Percentiles rank a stretch among this genome's conserved stretches.
Conservation (phyloP, 2,329 filamentous ascomycete species). For the Pezicula radicicola region DNA sequence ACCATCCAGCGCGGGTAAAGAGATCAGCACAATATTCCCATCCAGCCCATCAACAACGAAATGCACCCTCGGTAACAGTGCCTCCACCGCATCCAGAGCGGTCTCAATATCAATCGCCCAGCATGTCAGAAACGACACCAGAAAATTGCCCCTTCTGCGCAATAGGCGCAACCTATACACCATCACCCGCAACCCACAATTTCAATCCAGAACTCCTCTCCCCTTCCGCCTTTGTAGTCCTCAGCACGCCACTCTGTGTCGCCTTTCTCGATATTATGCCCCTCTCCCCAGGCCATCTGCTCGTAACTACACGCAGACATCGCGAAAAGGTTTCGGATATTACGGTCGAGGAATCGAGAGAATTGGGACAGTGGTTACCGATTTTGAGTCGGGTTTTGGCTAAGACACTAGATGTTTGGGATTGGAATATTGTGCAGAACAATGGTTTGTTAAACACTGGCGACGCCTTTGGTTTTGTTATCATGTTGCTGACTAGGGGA, state of each 20-base stretch:
- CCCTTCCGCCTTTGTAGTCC: conserved; percentile 56
- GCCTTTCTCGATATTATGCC: conserved; percentile 95
- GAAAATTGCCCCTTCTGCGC: conserved; percentile 58
- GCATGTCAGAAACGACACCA: no score
- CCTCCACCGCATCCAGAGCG: no score
- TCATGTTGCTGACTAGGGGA: neutral
- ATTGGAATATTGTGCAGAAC: conserved; percentile 98
- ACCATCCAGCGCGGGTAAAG: neutral
- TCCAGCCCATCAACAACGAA: neutral
- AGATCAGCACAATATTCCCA: neutral
- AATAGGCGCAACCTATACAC: conserved; percentile 48
- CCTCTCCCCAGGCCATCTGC: conserved; percentile 76
- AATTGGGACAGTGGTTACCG: conserved; percentile 67
- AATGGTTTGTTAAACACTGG: conserved; percentile 54
- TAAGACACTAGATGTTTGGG: conserved; percentile 65
- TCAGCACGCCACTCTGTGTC: conserved; percentile 74
- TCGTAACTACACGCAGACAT: conserved; percentile 77
- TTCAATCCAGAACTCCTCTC: conserved; percentile 31
- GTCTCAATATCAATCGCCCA: neutral
- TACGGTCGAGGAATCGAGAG: conserved; percentile 56
- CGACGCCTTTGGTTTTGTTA: neutral
- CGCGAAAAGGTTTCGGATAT: conserved; percentile 75
- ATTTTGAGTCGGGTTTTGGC: conserved; percentile 70
- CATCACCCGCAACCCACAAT: conserved; percentile 35
- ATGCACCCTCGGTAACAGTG: neutral